A percentile compares a stretch with the other conserved stretches of the same genome.
phyloP scores from a whole-genome alignment of 805 yeast genomes.

The Pichia membranifaciens region DNA sequence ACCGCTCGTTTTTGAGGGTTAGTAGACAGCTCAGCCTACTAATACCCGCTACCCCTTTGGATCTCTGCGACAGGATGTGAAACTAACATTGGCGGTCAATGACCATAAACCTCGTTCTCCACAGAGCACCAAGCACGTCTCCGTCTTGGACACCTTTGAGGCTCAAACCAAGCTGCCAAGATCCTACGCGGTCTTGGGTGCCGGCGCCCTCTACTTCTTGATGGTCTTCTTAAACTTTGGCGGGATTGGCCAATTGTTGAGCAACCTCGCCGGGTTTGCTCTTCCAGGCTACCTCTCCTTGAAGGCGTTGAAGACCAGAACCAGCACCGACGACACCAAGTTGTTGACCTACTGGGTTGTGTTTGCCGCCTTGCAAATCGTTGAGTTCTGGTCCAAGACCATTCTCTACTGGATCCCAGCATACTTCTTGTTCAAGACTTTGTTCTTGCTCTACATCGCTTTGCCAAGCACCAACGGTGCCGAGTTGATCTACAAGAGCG shows the following conservation, averaged over 20 bases:
- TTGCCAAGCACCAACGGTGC: conserved; percentile 90
- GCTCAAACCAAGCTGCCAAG: conserved; percentile 57
- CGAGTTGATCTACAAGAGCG: conserved; percentile 51
- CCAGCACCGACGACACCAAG: conserved; percentile 74
- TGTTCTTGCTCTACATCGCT: conserved; percentile 80
- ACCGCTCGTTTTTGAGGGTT: too few species aligned
- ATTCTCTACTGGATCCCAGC: conserved; percentile 95
- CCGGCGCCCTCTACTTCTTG: conserved; percentile 60
- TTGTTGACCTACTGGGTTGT: conserved; percentile 97
- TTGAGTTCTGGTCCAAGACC: conserved; percentile 94
- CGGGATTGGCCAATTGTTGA: conserved; percentile 89
- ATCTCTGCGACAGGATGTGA: not conserved
- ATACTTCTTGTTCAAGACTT: conserved; percentile 89
- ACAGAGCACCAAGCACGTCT: conserved; percentile 23
- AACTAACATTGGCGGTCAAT: not conserved
- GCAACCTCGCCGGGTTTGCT: conserved; percentile 87
- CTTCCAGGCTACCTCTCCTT: conserved; percentile 88
- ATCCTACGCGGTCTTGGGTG: conserved; percentile 73
- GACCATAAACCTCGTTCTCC: not conserved
- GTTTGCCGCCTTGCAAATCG: conserved; percentile 83
- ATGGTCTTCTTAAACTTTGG: conserved; percentile 85
- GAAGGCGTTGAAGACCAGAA: conserved; percentile 68
- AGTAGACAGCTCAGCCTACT: too few species aligned
- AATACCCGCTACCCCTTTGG: not conserved
- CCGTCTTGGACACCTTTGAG: conserved; percentile 37